A percentile compares a stretch with the other conserved stretches of the same genome.
These are phyloP conservation scores for Ogataea thermomethanolica DNA, from an alignment of 805 yeast species.

Conservation along the genomic window DNA sequence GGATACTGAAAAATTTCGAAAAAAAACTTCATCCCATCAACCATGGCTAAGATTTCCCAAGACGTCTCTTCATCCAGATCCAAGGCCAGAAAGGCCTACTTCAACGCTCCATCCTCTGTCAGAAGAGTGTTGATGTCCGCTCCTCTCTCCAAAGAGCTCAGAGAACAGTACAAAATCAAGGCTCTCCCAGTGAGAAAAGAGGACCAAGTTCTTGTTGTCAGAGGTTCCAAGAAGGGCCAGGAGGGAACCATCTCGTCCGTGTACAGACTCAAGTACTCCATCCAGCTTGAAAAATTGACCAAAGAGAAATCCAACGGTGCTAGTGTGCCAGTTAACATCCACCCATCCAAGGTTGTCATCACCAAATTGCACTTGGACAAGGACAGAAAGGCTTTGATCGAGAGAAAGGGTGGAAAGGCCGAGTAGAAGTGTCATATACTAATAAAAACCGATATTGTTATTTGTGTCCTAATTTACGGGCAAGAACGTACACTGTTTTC, in stretches of 20 bases:
- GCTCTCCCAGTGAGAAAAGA: conserved; percentile 97
- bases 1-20: conserved; percentile 6
- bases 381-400: conserved; percentile 97
- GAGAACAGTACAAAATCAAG: conserved; percentile 94
- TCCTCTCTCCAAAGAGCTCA: conserved; percentile 98
- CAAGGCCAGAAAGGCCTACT: conserved; percentile 99
- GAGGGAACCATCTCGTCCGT: conserved; percentile 98
- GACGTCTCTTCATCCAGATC: conserved; percentile 99
- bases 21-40: conserved; percentile 5
- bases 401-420: conserved; percentile 96
- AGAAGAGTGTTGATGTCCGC: conserved; percentile 96
- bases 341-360: conserved; percentile 98
- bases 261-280: conserved; percentile 96
- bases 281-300: conserved; percentile 96
- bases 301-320: conserved; percentile 98
- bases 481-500: conserved; percentile 50
- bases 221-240: conserved; percentile 99
- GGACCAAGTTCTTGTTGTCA: conserved; percentile 91
- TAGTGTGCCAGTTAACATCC: conserved; percentile 93
- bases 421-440: conserved; percentile 54
- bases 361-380: conserved; percentile 97
- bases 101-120: conserved; percentile 93
- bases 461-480: conserved; percentile 31
- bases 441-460: conserved; percentile 13
- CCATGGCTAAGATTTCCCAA: conserved; percentile 36